Evolutionary conservation across 768 basidiomycete genomes (phyloP), one percentile per base, ranked within the genome.

Genomic region (Daedalea quercina): DNA sequence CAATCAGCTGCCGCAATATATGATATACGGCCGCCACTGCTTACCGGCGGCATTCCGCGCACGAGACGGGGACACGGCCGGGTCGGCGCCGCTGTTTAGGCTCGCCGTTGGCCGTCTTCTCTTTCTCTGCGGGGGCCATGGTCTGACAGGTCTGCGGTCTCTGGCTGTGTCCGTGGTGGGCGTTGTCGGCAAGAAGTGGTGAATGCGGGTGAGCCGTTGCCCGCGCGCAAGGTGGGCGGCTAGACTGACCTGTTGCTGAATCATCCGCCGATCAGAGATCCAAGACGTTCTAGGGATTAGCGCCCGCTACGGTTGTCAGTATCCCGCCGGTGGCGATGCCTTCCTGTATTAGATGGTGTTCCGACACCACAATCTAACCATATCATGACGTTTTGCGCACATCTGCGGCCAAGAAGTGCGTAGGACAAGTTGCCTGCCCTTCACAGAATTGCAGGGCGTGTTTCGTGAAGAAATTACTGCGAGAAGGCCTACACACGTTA

Each of bases 51-150:
- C 65, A 67, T 51, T 67, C 65, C 12, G 65, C 65, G 53, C 70
- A 75, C 45, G 71, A 73, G 0, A 71, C 72, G 25, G 69, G 75
- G 46, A 73, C 75, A 53, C 79, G 65, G 7, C 78, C 78, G 9
- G 79, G 78, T 53, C 73, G 75, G 47, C 73, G 72, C 44, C 76
- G 68, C 43, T 67, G 70, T 54, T 63, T 71, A 26, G 67, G 65
- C 33, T 56, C 57, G 3, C 60, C 55, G 9, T 59, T 58, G 9
- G 51, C 45, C 3, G 46, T 35, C 19, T 55, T 56, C 25, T 61
- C 57, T 22, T 60, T 56, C 40, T 53, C 54, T 1, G 42, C 52
- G 8, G 52, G 52, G 13, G 52, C 44, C 52, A 53, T 53, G 28
- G 31, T n/a, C 4, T 15, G 41, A 15, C n/a, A 15, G 41, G n/a